These are phyloP conservation scores for Mycena latifolia DNA, from an alignment of 768 basidiomycete species.

Conservation along the genomic window DNA sequence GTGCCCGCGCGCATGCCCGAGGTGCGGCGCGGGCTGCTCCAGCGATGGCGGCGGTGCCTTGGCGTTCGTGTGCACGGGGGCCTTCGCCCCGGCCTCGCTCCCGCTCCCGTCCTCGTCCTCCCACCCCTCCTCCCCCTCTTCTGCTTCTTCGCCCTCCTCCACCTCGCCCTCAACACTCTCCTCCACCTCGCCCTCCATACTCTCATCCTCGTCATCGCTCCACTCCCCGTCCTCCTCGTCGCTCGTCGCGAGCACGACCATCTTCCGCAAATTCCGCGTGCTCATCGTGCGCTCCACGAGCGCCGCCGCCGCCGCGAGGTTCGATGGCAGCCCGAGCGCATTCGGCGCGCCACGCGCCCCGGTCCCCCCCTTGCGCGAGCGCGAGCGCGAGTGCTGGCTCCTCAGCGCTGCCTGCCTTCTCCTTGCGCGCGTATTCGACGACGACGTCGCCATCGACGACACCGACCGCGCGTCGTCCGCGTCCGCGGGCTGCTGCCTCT, in stretches of 20 bases:
- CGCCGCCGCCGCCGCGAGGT: conserved; percentile 27
- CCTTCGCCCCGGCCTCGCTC: conserved; percentile 9
- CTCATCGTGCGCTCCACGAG: conserved; percentile 34
- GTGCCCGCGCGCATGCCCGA: conserved; percentile 19
- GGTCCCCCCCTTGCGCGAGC: conserved; percentile 8
- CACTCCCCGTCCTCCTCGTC: conserved; percentile 30
- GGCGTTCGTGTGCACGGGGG: not conserved
- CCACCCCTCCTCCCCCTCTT: conserved; percentile 24
- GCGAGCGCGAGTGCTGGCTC: conserved; percentile 17
- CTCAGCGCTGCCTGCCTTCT: conserved; percentile 13
- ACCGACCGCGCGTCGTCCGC: conserved; percentile 32
- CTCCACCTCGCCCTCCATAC: conserved; percentile 29
- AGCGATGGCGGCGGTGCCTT: conserved; percentile 35
- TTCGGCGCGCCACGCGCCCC: not conserved
- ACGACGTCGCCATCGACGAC: conserved; percentile 29
- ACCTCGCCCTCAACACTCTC: conserved; percentile 16
- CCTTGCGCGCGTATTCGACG: conserved; percentile 18
- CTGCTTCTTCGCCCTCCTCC: conserved; percentile 12
- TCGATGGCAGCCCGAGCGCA: conserved; percentile 23
- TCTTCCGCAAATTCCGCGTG: conserved; percentile 16
- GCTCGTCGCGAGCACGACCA: conserved; percentile 23
- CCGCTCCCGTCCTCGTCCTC: conserved; percentile 35
- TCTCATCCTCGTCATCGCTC: conserved; percentile 31
- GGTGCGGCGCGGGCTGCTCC: conserved; percentile 22
- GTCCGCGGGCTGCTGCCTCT: not conserved